Evolutionary conservation across 2,329 filamentous ascomycete genomes (phyloP).

Genomic region (Xylariaceae sp.): DNA sequence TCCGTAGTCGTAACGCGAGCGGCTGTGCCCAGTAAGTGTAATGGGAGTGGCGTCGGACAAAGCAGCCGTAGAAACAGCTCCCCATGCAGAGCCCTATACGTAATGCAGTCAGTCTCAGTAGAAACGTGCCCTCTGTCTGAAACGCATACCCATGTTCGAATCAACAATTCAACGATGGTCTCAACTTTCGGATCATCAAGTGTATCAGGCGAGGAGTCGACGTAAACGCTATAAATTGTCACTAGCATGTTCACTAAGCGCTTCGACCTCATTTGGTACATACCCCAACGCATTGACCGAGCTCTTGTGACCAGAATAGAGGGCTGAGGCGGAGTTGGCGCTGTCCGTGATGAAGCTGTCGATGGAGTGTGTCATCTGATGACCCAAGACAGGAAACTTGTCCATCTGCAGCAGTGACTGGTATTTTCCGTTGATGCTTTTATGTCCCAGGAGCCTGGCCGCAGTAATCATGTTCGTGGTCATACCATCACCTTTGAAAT

Average conservation of each 20-base stretch:
- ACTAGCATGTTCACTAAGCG: not conserved
- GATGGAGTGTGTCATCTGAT: slow-evolving; percentile 86
- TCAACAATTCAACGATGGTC: slow-evolving; percentile 74
- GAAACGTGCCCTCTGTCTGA: too few relatives aligned
- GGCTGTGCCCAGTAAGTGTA: slow-evolving; percentile 68
- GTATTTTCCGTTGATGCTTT: slow-evolving; percentile 81
- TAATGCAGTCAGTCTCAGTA: too few relatives aligned
- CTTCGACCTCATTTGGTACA: slow-evolving; percentile 2
- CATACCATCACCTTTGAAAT: slow-evolving; percentile 48
- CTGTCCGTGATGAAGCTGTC: slow-evolving; percentile 84
- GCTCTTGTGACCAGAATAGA: slow-evolving; percentile 81
- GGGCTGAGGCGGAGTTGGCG: slow-evolving; percentile 76
- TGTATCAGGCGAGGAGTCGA: slow-evolving; percentile 65
- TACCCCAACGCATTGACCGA: slow-evolving; percentile 75
- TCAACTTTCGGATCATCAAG: slow-evolving; percentile 87
- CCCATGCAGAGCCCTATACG: slow-evolving; percentile 47
- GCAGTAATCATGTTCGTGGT: slow-evolving; percentile 77
- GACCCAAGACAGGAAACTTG: slow-evolving; percentile 78
- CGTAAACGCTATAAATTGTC: slow-evolving; percentile 54
- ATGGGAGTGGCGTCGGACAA: slow-evolving; percentile 80
- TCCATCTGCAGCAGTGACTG: slow-evolving; percentile 72
- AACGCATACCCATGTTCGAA: slow-evolving; percentile 54
- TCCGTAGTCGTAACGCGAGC: slow-evolving; percentile 64
- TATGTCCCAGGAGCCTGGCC: slow-evolving; percentile 75
- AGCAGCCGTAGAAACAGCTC: slow-evolving; percentile 74